A percentile compares a stretch with the other conserved stretches of the same genome.
These are phyloP conservation scores for Wickerhamiella spandovensis DNA, from an alignment of 805 yeast species.

Conservation along the genomic window DNA sequence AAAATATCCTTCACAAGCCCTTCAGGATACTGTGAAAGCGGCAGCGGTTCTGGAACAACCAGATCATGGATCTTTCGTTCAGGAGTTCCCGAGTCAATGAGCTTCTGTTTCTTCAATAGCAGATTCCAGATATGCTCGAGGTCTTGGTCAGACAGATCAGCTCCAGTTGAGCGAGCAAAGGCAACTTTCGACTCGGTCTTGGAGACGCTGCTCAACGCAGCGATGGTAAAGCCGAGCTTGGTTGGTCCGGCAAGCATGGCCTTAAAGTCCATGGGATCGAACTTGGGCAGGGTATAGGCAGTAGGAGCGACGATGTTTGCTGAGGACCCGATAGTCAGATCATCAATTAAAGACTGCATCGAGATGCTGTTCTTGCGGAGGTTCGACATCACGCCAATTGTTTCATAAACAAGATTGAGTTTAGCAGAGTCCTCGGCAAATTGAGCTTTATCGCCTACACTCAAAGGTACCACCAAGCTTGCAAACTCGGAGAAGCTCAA, in stretches of 20 bases:
- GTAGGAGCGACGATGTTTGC: constrained; percentile 35
- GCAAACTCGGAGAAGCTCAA: constrained; percentile 11
- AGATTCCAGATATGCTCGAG: neutral
- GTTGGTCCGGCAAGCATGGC: neutral
- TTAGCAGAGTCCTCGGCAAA: constrained; percentile 19
- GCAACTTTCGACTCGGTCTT: neutral
- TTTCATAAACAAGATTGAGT: constrained; percentile 33
- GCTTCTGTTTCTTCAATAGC: neutral
- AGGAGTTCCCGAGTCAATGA: neutral
- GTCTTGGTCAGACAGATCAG: neutral
- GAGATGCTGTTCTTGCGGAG: constrained; percentile 24
- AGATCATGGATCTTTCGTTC: neutral
- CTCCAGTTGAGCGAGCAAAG: neutral
- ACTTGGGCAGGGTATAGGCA: neutral
- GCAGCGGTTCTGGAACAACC: neutral
- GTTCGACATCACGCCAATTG: constrained; percentile 30
- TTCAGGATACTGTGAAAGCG: neutral
- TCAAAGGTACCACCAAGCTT: constrained; percentile 15
- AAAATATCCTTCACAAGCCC: neutral
- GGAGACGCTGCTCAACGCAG: neutral
- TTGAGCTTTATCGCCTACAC: neutral
- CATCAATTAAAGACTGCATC: constrained; percentile 34
- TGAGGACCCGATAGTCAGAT: constrained; percentile 30
- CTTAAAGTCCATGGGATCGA: neutral
- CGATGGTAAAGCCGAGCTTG: constrained; percentile 1